Evolutionary conservation across 495 filamentous ascomycete species (phyloP).

Genomic region (Talaromyces borbonicus): DNA sequence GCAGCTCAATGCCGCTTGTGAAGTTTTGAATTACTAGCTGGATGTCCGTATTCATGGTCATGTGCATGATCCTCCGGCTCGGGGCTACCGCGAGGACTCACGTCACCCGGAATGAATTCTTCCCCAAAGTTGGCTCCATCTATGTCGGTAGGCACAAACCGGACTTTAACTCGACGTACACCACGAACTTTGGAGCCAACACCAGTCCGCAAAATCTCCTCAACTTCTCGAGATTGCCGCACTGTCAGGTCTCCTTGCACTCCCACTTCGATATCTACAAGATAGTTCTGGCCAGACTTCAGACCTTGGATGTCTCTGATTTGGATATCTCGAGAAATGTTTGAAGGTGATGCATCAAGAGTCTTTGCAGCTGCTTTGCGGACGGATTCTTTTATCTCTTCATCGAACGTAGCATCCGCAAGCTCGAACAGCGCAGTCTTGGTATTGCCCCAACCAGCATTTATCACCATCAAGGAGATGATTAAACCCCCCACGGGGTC

Average conservation of each 20-base stretch:
- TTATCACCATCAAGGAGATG: constrained; percentile 87
- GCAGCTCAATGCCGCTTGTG: constrained; percentile 7
- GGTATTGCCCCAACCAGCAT: constrained; percentile 82
- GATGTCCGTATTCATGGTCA: constrained; percentile 22
- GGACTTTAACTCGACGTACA: constrained; percentile 66
- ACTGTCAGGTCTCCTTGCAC: constrained; percentile 67
- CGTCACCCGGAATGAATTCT: constrained; percentile 66
- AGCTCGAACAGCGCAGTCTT: constrained; percentile 72
- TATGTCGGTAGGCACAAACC: constrained; percentile 62
- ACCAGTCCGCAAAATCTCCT: constrained; percentile 57
- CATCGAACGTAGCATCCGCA: constrained; percentile 78
- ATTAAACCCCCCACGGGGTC: constrained; percentile 91
- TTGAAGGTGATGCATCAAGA: constrained; percentile 33
- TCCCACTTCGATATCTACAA: constrained; percentile 77
- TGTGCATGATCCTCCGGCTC: constrained; percentile 51
- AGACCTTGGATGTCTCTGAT: constrained; percentile 70
- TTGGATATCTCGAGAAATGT: constrained; percentile 38
- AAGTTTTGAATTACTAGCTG: constrained; percentile 12
- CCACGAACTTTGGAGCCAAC: constrained; percentile 71
- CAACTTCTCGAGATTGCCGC: constrained; percentile 53
- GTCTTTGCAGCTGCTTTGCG: constrained; percentile 50
- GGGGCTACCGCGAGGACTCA: constrained; percentile 50
- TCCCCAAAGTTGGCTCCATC: constrained; percentile 48
- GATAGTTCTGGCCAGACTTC: constrained; percentile 91
- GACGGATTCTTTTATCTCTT: constrained; percentile 66